Base-by-base conservation (phyloP, 2,329 filamentous ascomycete genomes). In the Aspergillus calidoustus region DNA sequence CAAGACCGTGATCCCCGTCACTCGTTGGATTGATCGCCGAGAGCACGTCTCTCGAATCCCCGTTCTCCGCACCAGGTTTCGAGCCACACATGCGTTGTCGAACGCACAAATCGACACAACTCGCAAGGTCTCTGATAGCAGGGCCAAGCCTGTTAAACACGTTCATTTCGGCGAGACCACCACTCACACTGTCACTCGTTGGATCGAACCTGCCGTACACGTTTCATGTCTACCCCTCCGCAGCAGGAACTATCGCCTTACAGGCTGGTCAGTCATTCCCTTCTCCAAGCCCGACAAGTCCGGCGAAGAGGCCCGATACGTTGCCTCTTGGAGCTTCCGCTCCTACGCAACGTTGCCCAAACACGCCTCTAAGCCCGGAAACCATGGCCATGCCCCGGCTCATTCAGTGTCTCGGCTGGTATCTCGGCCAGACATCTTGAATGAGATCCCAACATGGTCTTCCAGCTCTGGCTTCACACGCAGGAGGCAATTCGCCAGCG, bases 81-180 rank as follows among this genome's bases (percentile, higher is more conserved):
- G 25, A 31, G 34, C 46, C 48, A 25, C 54, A 44, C 47, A 59
- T 22, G 30, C 47, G 46, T 30, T 28, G 43, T 23, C 58, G 60
- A 48, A 53, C 49, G 62, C 64, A 25, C 30, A 58, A 59, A 15
- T 57, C 61, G 65, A 57, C 62, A 55, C 46, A 30, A 57, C 34
- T 41, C 11, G 61, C 30, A 28, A 52, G 3, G 49, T 51, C 30
- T 54, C 61, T 54, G 54, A 52, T 54, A 61, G 55, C 60, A 67
- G 66, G 60, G 34, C 28, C 46, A 61, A 61, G 54, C 57, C 61
- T 57, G 54, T 61, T 57, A 68, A 70, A 59, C 52, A 57, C 49
- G 66, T 74, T 61, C 68, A 66, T 59, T 73, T 74, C 66, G 67
- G 66, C 30, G 68, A 66, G 41, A 62, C 53, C 48, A 68, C 64